Evolutionary conservation across 2,329 filamentous ascomycete species (phyloP).

Genomic region (Cladophialophora chaetospira): DNA sequence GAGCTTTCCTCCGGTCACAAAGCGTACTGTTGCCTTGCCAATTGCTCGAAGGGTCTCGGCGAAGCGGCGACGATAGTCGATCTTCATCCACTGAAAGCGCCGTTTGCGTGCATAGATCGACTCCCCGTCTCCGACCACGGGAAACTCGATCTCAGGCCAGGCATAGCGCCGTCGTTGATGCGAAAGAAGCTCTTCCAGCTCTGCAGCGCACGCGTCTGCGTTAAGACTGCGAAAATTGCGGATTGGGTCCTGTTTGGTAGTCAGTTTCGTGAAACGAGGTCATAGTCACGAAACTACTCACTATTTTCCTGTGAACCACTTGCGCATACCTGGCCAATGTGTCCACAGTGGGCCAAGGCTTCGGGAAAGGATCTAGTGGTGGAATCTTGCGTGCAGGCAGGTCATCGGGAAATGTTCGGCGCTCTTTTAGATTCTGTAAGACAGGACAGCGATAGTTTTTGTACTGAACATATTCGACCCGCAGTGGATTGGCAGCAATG

Average conservation of each 20-base stretch:
- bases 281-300: too few relatives aligned
- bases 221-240: neutral
- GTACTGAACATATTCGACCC: neutral
- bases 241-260: neutral
- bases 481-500: conserved; percentile 38
- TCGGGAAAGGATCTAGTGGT: too few relatives aligned
- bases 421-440: neutral
- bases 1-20: too few relatives aligned
- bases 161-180: neutral
- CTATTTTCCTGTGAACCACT: too few relatives aligned
- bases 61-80: too few relatives aligned
- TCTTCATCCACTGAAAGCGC: too few relatives aligned
- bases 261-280: neutral
- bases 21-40: too few relatives aligned
- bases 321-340: too few relatives aligned
- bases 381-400: neutral
- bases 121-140: neutral
- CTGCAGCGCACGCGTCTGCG: neutral
- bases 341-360: too few relatives aligned
- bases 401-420: neutral
- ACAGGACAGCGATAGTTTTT: neutral
- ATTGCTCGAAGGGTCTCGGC: too few relatives aligned
- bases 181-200: neutral
- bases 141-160: neutral
- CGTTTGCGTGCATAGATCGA: too few relatives aligned